These are phyloP conservation scores for Beauveria rudraprayagi DNA, from an alignment of 2,329 filamentous ascomycete species.

Conservation along the genomic window DNA sequence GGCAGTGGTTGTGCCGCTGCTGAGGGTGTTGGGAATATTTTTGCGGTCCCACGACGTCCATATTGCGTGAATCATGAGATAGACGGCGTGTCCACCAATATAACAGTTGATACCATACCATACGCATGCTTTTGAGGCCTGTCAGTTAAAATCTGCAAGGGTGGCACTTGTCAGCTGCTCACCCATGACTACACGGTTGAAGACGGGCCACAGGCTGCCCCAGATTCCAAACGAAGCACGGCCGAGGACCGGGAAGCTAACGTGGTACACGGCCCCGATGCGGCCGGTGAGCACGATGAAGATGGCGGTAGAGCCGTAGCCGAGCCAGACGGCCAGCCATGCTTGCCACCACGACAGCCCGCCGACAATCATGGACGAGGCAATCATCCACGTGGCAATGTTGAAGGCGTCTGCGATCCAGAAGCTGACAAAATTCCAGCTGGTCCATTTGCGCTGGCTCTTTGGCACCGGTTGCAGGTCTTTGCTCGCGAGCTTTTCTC, in stretches of 20 bases:
- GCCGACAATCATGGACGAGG: constrained; percentile 67
- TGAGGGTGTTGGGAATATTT: constrained; percentile 59
- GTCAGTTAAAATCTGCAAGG: constrained; percentile 12
- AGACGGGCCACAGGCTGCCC: constrained; percentile 81
- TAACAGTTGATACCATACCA: constrained; percentile 85
- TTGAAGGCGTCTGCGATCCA: constrained; percentile 84
- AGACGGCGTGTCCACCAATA: constrained; percentile 78
- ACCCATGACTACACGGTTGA: constrained; percentile 79
- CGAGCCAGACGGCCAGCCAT: constrained; percentile 78
- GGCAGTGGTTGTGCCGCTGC: constrained; percentile 40
- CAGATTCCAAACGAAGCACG: constrained; percentile 80
- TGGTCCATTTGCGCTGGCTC: constrained; percentile 70
- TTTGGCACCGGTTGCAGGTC: constrained; percentile 77
- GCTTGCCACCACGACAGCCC: constrained; percentile 89
- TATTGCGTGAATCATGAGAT: constrained; percentile 80
- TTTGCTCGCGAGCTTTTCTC: constrained; percentile 61
- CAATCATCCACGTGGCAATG: constrained; percentile 93
- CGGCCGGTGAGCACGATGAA: constrained; percentile 75
- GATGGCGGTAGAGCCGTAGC: constrained; percentile 66
- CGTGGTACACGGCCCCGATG: constrained; percentile 80
- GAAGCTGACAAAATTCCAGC: constrained; percentile 83
- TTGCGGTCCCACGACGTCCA: constrained; percentile 60
- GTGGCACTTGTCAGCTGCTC: constrained; percentile 16
- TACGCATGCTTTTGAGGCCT: constrained; percentile 50
- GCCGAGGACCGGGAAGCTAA: constrained; percentile 76